Base-by-base conservation (phyloP, 257 asterid species). In the Gardenia jasminoides region DNA sequence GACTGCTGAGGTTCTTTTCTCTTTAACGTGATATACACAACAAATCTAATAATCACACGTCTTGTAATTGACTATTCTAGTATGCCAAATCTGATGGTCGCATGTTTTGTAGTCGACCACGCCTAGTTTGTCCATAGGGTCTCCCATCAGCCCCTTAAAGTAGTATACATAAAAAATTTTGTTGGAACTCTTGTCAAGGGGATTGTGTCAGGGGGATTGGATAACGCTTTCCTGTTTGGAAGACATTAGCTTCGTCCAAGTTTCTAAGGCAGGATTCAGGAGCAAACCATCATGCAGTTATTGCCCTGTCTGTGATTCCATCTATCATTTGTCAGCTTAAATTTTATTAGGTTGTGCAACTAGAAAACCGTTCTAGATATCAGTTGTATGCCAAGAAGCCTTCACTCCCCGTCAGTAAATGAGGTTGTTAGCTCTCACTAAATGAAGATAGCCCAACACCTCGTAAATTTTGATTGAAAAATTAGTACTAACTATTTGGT, bases 401-500 rank as follows among this genome's bases (percentile, higher is more conserved):
- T 67, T 59, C 3, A 15, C 9, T 12, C 39, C 26, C 56, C 10
- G 1, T 13, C 48, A 59, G 39, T 4, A 31, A 52, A 70, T 58
- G 76, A 78, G 75, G 74, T 77, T 15, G 68, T 24, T 56, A 19
- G 46, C 69, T 10, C 9, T 69, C 5, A 69, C 13, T 43, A 33
- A 22, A 20, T 22, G 20, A 1, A 39, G 24, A 68, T 26, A n/a
- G 26, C 50, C 43, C 20, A 44, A 50, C 67, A 10, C 20, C 50
- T 19, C 12, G 46, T 54, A 31, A 66, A 50, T 54, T 54, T 74
- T 74, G 36, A 50, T 4, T 58, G 52, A 58, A 48, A 36, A 50
- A 36, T 74, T 74, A 56, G 15, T 74, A 11, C 52, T 74, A 10
- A n/a, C 52, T 16, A n/a, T 56, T 74, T 33, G 78, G 50, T 74